Conservation (phyloP, 73 alveolate genomes). For the Urostyla sp. region DNA sequence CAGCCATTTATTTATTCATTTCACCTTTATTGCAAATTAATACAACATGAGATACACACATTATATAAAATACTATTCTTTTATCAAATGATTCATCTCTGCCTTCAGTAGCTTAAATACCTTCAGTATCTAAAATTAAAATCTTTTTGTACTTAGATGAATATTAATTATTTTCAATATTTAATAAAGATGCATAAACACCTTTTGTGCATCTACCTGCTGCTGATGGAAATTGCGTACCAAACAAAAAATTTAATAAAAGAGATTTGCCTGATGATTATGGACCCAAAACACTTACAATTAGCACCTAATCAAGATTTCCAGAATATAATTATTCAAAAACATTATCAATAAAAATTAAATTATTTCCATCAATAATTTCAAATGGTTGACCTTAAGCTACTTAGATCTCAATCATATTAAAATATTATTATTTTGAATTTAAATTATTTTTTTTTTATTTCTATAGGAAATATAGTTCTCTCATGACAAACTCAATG, state of each 20-base stretch:
- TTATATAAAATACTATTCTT: conserved; percentile 54
- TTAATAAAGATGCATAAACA: conserved; percentile 64
- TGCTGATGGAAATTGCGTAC: conserved; percentile 60
- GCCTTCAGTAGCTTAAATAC: conserved; percentile 64
- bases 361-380: conserved; percentile 44
- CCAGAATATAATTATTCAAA: not conserved
- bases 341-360: not conserved
- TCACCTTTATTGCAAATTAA: conserved; percentile 51
- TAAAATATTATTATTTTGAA: not conserved
- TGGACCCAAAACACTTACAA: conserved; percentile 72
- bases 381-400: conserved; percentile 26
- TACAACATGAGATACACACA: conserved; percentile 34
- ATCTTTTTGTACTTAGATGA: not conserved
- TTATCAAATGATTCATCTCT: conserved; percentile 69
- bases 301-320: conserved; percentile 1
- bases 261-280: conserved; percentile 71
- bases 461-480: conserved; percentile 4
- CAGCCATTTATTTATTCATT: conserved; percentile 35
- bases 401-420: not conserved
- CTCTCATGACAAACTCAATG: conserved; percentile 14
- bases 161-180: conserved; percentile 5
- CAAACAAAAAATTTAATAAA: conserved; percentile 59
- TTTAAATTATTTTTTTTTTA: not conserved
- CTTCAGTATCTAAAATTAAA: conserved; percentile 74
- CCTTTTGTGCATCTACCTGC: conserved; percentile 78